Conservation (phyloP, 2,329 filamentous ascomycete genomes). For the Torrubiella hemipterigena region DNA sequence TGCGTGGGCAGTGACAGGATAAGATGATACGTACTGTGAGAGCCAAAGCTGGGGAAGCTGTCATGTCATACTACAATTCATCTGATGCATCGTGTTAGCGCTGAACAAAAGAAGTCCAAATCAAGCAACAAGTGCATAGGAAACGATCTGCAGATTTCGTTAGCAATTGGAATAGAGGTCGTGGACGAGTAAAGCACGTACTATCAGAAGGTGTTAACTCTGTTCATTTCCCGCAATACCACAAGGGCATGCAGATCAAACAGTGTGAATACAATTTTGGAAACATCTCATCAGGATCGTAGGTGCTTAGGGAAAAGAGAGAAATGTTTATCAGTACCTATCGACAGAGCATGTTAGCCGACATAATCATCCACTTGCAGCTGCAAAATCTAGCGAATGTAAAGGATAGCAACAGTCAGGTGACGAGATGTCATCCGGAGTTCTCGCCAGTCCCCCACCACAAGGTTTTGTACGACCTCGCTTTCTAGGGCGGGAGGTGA, state of each 20-base stretch:
- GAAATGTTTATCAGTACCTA: constrained; percentile 20
- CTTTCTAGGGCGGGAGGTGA: constrained; percentile 34
- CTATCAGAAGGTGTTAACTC: constrained; percentile 40
- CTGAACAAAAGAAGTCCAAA: too few relatives aligned
- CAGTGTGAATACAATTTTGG: constrained; percentile 48
- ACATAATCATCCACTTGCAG: constrained; percentile 12
- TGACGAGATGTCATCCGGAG: constrained; percentile 58
- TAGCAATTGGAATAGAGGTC: too few relatives aligned
- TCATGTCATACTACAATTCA: too few relatives aligned
- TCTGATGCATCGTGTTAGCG: too few relatives aligned
- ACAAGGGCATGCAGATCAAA: constrained; percentile 35
- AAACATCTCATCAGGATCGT: constrained; percentile 33
- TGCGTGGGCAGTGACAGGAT: too few relatives aligned
- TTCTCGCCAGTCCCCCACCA: constrained; percentile 35
- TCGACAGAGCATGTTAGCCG: constrained; percentile 18
- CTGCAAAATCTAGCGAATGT: constrained; percentile 13
- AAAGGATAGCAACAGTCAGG: constrained; percentile 35
- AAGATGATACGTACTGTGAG: too few relatives aligned
- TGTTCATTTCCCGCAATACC: constrained; percentile 36
- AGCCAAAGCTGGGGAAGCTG: too few relatives aligned
- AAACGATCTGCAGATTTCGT: too few relatives aligned
- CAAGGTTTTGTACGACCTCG: constrained; percentile 53
- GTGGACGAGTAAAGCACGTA: too few relatives aligned
- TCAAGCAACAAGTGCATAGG: too few relatives aligned
- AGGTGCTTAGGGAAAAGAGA: constrained; percentile 9